phyloP scores from a whole-genome alignment of 805 yeast genomes.

The Wickerhamomyces pijperi region DNA sequence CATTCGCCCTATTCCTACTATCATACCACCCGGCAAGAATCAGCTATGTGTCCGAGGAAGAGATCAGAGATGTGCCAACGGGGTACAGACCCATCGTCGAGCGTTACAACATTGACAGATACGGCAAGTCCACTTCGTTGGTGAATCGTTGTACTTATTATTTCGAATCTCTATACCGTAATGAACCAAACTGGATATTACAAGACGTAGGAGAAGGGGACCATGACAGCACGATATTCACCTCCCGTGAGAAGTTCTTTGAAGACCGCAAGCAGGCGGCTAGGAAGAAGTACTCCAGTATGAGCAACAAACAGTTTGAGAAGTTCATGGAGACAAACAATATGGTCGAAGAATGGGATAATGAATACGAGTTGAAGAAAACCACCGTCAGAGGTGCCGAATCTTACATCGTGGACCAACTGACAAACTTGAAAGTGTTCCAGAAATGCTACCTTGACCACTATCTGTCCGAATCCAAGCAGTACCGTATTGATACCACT shows the following conservation, averaged over 20 bases:
- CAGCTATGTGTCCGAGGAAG: background rate
- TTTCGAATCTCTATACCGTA: constrained; percentile 10
- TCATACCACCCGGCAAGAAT: background rate
- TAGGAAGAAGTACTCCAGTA: constrained; percentile 7
- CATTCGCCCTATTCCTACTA: background rate
- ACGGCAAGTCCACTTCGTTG: background rate
- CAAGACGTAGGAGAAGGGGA: constrained; percentile 11
- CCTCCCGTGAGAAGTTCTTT: constrained; percentile 13
- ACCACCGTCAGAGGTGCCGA: constrained; percentile 12
- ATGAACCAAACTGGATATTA: constrained; percentile 16
- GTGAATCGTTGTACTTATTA: constrained; percentile 11
- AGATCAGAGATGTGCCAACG: background rate
- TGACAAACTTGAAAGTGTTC: constrained; percentile 18
- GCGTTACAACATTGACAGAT: background rate
- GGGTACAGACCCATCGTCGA: background rate
- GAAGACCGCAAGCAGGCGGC: constrained; percentile 9
- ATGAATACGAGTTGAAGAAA: constrained; percentile 4
- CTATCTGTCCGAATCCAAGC: constrained; percentile 1
- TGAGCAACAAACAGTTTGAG: constrained; percentile 6
- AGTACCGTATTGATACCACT: constrained; percentile 3
- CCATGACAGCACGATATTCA: constrained; percentile 15
- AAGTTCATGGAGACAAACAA: constrained; percentile 4
- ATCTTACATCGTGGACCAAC: constrained; percentile 12
- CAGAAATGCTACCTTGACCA: constrained; percentile 16
- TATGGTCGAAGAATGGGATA: constrained; percentile 11